These are phyloP conservation scores for Globisporangium cylindrosporum DNA, from an alignment of 352 stramenopile genomes.

Conservation along the genomic window DNA sequence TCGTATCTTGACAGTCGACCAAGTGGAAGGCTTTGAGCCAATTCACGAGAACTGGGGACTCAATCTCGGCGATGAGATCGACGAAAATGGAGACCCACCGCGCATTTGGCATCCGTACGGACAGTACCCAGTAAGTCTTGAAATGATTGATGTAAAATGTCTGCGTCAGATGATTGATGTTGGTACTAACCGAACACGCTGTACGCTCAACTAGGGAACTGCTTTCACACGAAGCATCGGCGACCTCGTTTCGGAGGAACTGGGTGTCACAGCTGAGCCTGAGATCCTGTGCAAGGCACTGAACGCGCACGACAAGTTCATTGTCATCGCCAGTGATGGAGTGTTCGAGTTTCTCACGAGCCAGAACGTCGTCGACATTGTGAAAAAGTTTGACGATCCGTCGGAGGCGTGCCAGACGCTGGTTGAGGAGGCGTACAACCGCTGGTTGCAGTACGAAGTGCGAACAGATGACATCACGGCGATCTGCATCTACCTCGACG, in stretches of 20 bases:
- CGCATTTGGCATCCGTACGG: slow-evolving; percentile 90
- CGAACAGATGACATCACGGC: slow-evolving; percentile 95
- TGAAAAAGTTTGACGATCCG: slow-evolving; percentile 81
- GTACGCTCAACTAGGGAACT: slow-evolving; percentile 69
- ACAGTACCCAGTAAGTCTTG: slow-evolving; percentile 66
- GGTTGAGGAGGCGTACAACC: slow-evolving; percentile 91
- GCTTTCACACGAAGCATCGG: slow-evolving; percentile 98
- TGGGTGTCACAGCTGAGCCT: slow-evolving; percentile 91
- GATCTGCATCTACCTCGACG: slow-evolving; percentile 85
- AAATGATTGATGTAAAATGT: background rate
- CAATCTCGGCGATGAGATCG: slow-evolving; percentile 89
- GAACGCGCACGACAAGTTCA: slow-evolving; percentile 88
- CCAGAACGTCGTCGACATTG: slow-evolving; percentile 92
- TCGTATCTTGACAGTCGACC: slow-evolving; percentile 94
- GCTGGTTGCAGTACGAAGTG: slow-evolving; percentile 93
- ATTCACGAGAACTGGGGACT: slow-evolving; percentile 92
- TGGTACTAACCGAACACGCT: background rate
- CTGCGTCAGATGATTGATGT: background rate
- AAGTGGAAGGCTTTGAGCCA: slow-evolving; percentile 92
- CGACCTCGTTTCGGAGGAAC: slow-evolving; percentile 91
- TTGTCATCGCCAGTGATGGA: slow-evolving; percentile 92
- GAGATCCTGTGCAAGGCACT: slow-evolving; percentile 90
- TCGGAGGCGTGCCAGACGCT: slow-evolving; percentile 87
- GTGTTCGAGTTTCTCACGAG: slow-evolving; percentile 96
- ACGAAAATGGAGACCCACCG: slow-evolving; percentile 89